phyloP scores from a whole-genome alignment of 2,329 filamentous ascomycete species.

The Ceratocystis destructans region DNA sequence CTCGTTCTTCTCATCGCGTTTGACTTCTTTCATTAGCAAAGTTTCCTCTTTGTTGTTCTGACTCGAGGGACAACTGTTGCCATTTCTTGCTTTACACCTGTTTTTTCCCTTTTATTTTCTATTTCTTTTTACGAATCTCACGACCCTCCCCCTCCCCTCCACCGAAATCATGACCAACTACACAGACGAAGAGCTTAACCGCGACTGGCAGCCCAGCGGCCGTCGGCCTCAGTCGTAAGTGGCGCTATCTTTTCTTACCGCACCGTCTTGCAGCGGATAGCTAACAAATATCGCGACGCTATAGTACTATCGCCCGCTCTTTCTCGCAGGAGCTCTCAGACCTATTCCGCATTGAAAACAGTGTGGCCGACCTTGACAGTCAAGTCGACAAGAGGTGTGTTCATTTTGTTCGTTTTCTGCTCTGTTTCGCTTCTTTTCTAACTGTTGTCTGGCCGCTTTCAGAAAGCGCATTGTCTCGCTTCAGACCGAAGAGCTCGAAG shows the following conservation, averaged over 20 bases:
- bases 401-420: constrained; percentile 9
- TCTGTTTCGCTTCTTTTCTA: constrained; percentile 11
- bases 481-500: constrained; percentile 68
- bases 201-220: constrained; percentile 66
- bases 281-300: constrained; percentile 8
- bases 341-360: constrained; percentile 77
- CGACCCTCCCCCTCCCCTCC: constrained; percentile 5
- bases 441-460: constrained; percentile 15
- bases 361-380: constrained; percentile 57
- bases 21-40: constrained; percentile 5
- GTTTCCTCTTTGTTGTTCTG: neutral
- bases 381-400: constrained; percentile 71
- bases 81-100: neutral
- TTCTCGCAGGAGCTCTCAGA: constrained; percentile 79
- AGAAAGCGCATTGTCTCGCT: constrained; percentile 69
- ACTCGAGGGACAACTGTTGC: neutral
- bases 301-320: constrained; percentile 70
- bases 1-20: neutral
- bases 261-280: neutral
- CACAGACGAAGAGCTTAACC: constrained; percentile 53
- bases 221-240: constrained; percentile 74
- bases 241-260: neutral
- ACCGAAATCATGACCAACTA: constrained; percentile 28
- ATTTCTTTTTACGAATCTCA: neutral
- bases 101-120: neutral